Percentiles rank a stretch among this genome's conserved stretches.
Conservation (phyloP, 225 moss, liverwort and hornwort species). For the Thuidium tamariscinum region DNA sequence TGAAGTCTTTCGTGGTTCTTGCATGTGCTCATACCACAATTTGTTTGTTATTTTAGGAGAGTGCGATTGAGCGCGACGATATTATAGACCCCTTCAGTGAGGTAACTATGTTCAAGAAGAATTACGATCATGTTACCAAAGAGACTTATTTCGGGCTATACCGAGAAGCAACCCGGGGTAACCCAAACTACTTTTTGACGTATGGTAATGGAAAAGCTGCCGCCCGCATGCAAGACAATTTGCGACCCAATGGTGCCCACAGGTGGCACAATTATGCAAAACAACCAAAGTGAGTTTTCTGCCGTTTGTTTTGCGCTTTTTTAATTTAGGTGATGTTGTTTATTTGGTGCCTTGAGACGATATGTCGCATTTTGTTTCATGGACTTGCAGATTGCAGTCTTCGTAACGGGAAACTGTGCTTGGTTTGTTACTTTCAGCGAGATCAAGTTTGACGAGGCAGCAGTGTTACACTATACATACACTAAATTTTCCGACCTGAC, state of each 20-base stretch:
- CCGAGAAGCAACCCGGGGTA: conserved; percentile 93
- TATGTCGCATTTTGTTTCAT: neutral
- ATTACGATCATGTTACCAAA: conserved; percentile 95
- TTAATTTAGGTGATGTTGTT: neutral
- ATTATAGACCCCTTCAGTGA: conserved; percentile 86
- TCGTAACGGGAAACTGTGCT: neutral
- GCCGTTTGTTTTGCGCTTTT: neutral
- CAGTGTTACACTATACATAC: conserved; percentile 92
- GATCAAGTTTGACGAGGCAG: conserved; percentile 92
- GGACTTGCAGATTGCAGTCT: neutral
- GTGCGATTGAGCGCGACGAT: conserved; percentile 94
- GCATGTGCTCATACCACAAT: neutral
- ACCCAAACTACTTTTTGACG: conserved; percentile 95
- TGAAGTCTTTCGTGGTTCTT: neutral
- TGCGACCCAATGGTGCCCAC: conserved; percentile 98
- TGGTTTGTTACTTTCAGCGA: conserved; percentile 43
- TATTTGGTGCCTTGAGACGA: neutral
- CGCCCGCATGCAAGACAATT: conserved; percentile 77
- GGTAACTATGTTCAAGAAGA: conserved; percentile 99
- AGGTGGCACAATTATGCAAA: conserved; percentile 99
- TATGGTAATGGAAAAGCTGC: conserved; percentile 99
- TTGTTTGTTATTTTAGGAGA: conserved; percentile 44
- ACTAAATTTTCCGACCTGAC: conserved; percentile 97
- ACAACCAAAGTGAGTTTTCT: conserved; percentile 60
- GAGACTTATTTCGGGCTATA: conserved; percentile 97